Evolutionary conservation across 1,284 basidiomycete species (phyloP).

Genomic region (Irpex lacteus): DNA sequence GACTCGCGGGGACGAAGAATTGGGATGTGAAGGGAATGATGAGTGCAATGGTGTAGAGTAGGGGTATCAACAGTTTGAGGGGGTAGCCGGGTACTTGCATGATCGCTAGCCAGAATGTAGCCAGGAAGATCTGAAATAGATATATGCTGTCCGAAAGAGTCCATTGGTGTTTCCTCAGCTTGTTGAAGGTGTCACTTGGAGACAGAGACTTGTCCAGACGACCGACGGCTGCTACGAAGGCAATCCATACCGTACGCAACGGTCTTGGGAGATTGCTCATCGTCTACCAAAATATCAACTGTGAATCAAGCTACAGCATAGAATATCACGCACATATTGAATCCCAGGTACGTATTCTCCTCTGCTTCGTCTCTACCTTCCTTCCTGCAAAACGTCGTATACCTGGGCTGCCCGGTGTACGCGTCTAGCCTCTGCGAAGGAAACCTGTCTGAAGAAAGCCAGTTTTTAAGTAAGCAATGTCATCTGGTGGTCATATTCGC

Average conservation of each 20-base stretch:
- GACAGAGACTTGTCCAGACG: slow-evolving; percentile 78
- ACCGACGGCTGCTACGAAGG: slow-evolving; percentile 56
- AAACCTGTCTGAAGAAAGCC: no score
- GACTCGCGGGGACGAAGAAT: slow-evolving; percentile 89
- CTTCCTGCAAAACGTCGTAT: no score
- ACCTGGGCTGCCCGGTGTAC: no score
- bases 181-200: slow-evolving; percentile 65
- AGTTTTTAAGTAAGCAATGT: no score
- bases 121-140: slow-evolving; percentile 62
- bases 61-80: slow-evolving; percentile 80
- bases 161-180: slow-evolving; percentile 61
- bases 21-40: slow-evolving; percentile 88
- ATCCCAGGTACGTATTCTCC: no score
- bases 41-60: slow-evolving; percentile 66
- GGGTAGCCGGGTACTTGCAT: slow-evolving; percentile 75
- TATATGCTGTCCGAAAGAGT: slow-evolving; percentile 59
- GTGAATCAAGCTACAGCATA: neutral
- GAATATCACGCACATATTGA: neutral
- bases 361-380: no score
- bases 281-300: neutral
- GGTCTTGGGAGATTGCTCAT: slow-evolving; percentile 20
- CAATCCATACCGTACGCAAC: slow-evolving; percentile 37
- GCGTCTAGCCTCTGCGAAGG: no score
- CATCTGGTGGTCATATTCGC: no score
- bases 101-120: slow-evolving; percentile 74